Base-by-base conservation (phyloP, 1,139 yeast species). In the Diutina scorzettiae region DNA sequence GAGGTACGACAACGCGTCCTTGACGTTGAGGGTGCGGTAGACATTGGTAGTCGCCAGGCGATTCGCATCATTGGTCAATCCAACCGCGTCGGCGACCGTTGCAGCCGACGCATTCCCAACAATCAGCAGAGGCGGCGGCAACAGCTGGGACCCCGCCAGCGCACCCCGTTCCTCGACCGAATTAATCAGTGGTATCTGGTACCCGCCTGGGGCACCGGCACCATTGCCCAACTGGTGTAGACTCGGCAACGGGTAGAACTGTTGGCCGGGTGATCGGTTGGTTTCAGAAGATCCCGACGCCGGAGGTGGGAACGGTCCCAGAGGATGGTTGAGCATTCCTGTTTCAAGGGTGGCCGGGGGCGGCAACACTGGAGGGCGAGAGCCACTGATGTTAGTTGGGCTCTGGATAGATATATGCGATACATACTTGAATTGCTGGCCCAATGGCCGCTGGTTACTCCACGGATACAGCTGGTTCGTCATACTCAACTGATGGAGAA, bases 1-100 rank as follows among this genome's bases (percentile, higher is more conserved):
- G 52, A 91, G 72, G 57, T 93, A 91, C 9, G 96, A 81, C 50
- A 91, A 69, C 2, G 99, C 99, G 60, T 91, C 99, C 56, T 86
- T 87, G 43, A 93, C 97, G 54, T 91, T 93, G 53, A 91, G 68
- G 2, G 96, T 96, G 50, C 96, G 74, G 62, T 86, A 87, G 30
- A 65, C 56, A 67, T 73, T 53, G 59, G 69, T 62, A 5, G 71
- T 59, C 23, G 70, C 53, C n/a, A 70, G 61, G 43, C 73, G 55
- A 50, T 66, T 69, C 11, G 44, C 20, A 14, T 46, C 47, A 5
- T 14, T 14, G 16, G 41, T 29, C 33, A 39, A 32, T 25, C 24
- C 24, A 7, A 20, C 29, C 20, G 25, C 39, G 3, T 21, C 28
- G 11, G 18, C 25, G 19, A 30, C 19, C 30, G n/a, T 14, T 12